These are phyloP conservation scores for Chlorella vulgaris DNA, from an alignment of 139 green algal genomes.

Conservation along the genomic window DNA sequence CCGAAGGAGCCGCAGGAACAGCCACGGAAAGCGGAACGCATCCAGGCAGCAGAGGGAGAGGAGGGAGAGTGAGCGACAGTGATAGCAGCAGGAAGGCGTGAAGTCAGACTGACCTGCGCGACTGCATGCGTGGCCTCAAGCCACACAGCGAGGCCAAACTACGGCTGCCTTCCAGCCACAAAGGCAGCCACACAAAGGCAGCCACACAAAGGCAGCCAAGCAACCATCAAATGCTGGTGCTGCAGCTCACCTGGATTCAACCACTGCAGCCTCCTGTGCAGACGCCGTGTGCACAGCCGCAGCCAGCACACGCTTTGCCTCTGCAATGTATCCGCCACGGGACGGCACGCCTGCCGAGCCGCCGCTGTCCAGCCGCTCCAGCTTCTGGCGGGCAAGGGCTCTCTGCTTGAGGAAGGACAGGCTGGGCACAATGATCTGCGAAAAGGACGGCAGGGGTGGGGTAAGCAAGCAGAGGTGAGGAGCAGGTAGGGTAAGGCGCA, in stretches of 20 bases:
- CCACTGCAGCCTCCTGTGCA: slow-evolving; percentile 4
- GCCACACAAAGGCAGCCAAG: too few relatives aligned
- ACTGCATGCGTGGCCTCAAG: too few relatives aligned
- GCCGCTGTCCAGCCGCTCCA: slow-evolving; percentile 12
- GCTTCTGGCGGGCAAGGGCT: slow-evolving; percentile 5
- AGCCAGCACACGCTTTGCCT: slow-evolving; percentile 47
- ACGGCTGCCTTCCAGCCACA: too few relatives aligned
- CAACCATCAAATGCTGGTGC: too few relatives aligned
- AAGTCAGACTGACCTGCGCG: too few relatives aligned
- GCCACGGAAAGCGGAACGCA: background rate
- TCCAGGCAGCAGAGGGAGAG: background rate
- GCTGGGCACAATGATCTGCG: slow-evolving; percentile 23
- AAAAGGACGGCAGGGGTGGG: background rate
- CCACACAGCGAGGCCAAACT: too few relatives aligned
- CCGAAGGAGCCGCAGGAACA: too few relatives aligned
- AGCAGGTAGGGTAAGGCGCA: background rate
- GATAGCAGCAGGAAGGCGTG: too few relatives aligned
- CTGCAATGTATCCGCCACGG: slow-evolving; percentile 43
- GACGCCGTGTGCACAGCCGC: slow-evolving; percentile 31
- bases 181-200: too few relatives aligned
- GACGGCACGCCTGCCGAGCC: background rate
- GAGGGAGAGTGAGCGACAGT: too few relatives aligned
- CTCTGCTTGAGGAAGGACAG: slow-evolving; percentile 30
- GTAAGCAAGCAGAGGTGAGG: background rate
- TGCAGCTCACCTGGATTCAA: slow-evolving; percentile 31